Conservation (phyloP, 2,329 filamentous ascomycete species). For the Talaromyces piceae region DNA sequence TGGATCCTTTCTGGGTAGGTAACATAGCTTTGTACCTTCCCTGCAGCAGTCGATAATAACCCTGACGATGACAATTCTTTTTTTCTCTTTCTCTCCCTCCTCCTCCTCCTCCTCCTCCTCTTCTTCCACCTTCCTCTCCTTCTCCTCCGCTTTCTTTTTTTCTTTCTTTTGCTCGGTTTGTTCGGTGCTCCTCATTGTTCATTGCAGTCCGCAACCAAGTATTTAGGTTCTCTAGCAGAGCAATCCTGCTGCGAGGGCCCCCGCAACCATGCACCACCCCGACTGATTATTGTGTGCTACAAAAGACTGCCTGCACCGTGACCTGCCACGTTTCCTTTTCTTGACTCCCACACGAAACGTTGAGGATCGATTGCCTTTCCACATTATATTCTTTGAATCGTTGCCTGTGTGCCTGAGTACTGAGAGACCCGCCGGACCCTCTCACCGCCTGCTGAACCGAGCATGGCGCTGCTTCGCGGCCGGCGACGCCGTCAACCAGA, state of each 20-base stretch:
- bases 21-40: too few species aligned
- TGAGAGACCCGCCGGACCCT: not conserved
- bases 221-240: not conserved
- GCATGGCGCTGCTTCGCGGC: not conserved
- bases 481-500: not conserved
- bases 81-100: not conserved
- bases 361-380: not conserved
- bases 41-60: too few species aligned
- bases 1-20: not conserved
- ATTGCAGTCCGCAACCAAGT: not conserved
- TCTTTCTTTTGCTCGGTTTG: not conserved
- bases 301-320: not conserved
- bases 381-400: not conserved
- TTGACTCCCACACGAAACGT: not conserved
- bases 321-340: not conserved
- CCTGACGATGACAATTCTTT: not conserved
- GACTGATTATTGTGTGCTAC: too few species aligned
- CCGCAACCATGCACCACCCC: not conserved
- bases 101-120: not conserved
- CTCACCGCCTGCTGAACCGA: slow-evolving; percentile 2
- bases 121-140: not conserved
- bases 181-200: not conserved
- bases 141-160: not conserved
- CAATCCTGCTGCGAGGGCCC: not conserved
- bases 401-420: not conserved